Evolutionary conservation across 106 monocot genomes (phyloP), one percentile per base, ranked within the genome.

Genomic region (Narthecium ossifragum): DNA sequence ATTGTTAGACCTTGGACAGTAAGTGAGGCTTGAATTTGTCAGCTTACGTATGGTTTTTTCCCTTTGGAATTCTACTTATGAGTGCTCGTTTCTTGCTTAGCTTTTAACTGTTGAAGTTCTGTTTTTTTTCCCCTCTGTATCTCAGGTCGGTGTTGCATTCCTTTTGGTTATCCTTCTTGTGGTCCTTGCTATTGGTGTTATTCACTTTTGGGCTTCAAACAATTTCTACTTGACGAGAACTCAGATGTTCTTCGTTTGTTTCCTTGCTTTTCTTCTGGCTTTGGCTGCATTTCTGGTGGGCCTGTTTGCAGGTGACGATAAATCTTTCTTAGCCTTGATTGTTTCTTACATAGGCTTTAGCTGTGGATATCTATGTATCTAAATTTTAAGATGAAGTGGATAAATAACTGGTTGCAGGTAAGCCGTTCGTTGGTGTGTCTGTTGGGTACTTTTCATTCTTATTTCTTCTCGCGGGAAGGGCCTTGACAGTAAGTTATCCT

Each of bases 391-490:
- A 24, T 26, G 52, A 25, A n/a, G 25, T 57, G 31, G n/a, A 17
- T 27, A 8, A 52, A 17, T 0, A 7, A 52, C 12, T 46, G 21
- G 26, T 70, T 70, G n/a, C 73, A 96, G 94, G 66, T 31, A 78
- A 86, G 67, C 86, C 94, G 4, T 96, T 96, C 61, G 71, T 96
- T 71, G 94, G 94, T 57, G 94, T 78, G 56, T 96, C 94, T 59
- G 86, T 96, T 55, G 94, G 89, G 12, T 96, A 96, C 68, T 96
- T 96, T 57, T 80, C 94, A 25, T 96, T 96, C 75, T 62, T 96
- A 9, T 96, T 96, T 71, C 86, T 96, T 70, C 86, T 96, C 40
- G 77, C 83, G 12, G 94, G 94, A 57, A 90, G 90, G 58, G 83
- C 94, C 15, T 68, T 96, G 65, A 96, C 94, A 69, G 94, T 96